Percentiles rank a stretch among this genome's conserved stretches.
phyloP scores from a whole-genome alignment of 345 rosid genomes.

The Rhodamnia argentea region DNA sequence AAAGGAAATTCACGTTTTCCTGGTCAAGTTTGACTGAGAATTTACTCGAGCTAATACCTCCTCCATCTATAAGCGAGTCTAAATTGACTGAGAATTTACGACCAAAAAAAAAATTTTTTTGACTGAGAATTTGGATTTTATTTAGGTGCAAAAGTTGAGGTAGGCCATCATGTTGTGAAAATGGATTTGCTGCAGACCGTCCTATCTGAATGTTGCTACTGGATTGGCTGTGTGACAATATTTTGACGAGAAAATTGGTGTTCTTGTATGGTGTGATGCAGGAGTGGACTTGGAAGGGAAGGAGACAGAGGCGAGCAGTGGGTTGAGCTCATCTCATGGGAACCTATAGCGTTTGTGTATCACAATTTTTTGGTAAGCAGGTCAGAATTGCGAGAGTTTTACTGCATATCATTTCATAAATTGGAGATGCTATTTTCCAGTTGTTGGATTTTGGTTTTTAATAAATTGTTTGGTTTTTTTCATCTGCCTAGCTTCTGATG shows the following conservation, averaged over 20 bases:
- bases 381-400: neutral
- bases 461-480: neutral
- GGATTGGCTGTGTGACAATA: neutral
- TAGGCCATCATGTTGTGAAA: neutral
- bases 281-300: constrained; percentile 24
- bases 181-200: neutral
- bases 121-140: neutral
- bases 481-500: neutral
- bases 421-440: neutral
- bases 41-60: no score
- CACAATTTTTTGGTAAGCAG: constrained; percentile 82
- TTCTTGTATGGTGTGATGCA: constrained; percentile 2
- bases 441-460: neutral
- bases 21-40: neutral
- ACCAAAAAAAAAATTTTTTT: no score
- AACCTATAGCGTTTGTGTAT: constrained; percentile 76
- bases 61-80: no score
- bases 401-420: neutral
- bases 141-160: neutral
- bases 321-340: constrained; percentile 92
- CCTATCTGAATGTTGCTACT: neutral
- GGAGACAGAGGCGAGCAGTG: constrained; percentile 50
- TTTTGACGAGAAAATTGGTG: neutral
- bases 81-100: neutral
- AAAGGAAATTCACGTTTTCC: neutral